These are phyloP conservation scores for Fusarium euwallaceae DNA, from an alignment of 2,329 filamentous ascomycete species.

Conservation along the genomic window DNA sequence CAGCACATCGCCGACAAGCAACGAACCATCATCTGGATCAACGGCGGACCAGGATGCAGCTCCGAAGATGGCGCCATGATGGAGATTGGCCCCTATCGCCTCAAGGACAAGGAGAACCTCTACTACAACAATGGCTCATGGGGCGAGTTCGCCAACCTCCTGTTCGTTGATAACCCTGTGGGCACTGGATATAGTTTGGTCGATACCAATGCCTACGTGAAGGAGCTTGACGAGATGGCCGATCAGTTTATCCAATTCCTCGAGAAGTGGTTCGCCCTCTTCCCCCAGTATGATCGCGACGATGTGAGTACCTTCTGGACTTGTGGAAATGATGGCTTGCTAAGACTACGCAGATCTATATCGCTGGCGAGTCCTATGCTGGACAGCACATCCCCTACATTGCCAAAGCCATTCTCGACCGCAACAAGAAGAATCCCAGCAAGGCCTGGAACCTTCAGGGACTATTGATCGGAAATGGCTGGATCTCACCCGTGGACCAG, in stretches of 20 bases:
- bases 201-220: constrained; percentile 87
- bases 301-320: constrained; percentile 76
- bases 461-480: constrained; percentile 95
- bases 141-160: constrained; percentile 97
- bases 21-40: constrained; percentile 95
- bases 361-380: constrained; percentile 96
- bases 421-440: constrained; percentile 75
- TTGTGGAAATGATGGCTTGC: constrained; percentile 8
- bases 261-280: constrained; percentile 90
- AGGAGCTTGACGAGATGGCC: constrained; percentile 90
- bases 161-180: constrained; percentile 97
- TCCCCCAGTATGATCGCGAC: constrained; percentile 91
- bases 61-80: constrained; percentile 97
- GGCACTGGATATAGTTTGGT: constrained; percentile 97
- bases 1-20: constrained; percentile 93
- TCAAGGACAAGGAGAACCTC: constrained; percentile 80
- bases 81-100: constrained; percentile 92
- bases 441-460: constrained; percentile 82
- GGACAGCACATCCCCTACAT: constrained; percentile 98
- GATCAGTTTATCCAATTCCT: constrained; percentile 88
- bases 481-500: constrained; percentile 92
- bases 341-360: constrained; percentile 76
- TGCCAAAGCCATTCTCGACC: constrained; percentile 87
- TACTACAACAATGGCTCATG: constrained; percentile 93
- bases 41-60: constrained; percentile 96